phyloP scores from a whole-genome alignment of 1,284 basidiomycete species.

The Somion occarium region DNA sequence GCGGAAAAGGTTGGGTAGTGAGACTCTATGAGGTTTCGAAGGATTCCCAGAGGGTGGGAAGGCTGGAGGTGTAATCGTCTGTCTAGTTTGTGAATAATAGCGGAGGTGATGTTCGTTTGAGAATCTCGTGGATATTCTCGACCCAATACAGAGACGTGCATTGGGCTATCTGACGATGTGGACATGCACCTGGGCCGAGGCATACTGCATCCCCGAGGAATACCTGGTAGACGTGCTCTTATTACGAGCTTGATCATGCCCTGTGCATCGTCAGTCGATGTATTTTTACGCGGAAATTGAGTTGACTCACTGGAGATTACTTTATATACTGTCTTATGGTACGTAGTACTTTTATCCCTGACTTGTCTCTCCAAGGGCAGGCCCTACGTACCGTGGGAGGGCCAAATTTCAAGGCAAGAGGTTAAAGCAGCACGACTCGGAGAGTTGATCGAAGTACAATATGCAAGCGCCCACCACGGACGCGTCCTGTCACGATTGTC shows the following conservation, averaged over 20 bases:
- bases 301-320: no score
- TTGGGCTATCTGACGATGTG: background rate
- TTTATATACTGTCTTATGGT: no score
- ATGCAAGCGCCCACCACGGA: background rate
- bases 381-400: no score
- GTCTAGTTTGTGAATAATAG: slow-evolving; percentile 76
- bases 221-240: no score
- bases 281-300: no score
- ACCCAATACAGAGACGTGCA: slow-evolving; percentile 41
- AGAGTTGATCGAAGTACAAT: background rate
- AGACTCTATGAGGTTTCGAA: slow-evolving; percentile 81
- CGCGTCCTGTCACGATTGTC: slow-evolving; percentile 1
- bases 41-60: slow-evolving; percentile 83
- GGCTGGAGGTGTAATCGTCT: slow-evolving; percentile 72
- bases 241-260: no score
- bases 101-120: slow-evolving; percentile 81
- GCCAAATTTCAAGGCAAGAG: no score
- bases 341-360: no score
- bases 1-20: slow-evolving; percentile 74
- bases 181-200: background rate
- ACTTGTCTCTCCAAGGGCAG: no score
- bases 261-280: no score
- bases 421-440: no score
- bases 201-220: no score
- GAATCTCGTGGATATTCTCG: slow-evolving; percentile 66